Conservation (phyloP, 352 stramenopile species). For the Globisporangium viniferum region DNA sequence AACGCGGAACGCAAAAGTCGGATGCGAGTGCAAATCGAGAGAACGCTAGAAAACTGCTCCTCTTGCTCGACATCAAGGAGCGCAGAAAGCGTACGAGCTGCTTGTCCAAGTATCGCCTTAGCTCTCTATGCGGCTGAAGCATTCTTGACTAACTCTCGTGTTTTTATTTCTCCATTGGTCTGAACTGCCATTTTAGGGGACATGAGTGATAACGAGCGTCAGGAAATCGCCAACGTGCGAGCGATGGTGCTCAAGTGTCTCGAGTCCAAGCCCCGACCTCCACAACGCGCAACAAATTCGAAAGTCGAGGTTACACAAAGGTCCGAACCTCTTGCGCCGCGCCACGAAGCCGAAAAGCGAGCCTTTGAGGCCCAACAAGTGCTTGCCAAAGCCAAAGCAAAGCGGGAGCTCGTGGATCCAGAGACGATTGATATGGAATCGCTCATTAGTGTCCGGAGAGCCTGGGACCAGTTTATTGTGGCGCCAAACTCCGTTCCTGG, state of each 20-base stretch:
- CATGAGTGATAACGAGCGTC: conserved; percentile 8
- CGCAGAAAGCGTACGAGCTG: conserved; percentile 14
- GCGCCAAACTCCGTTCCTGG: conserved; percentile 14
- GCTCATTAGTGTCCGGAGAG: conserved; percentile 21
- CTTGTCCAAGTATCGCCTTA: too few species aligned
- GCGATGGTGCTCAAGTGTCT: conserved; percentile 6
- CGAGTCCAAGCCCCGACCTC: not conserved
- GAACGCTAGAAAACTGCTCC: conserved; percentile 20
- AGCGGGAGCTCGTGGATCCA: conserved; percentile 19
- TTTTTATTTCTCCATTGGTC: not conserved
- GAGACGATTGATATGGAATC: conserved; percentile 33
- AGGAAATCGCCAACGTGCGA: conserved; percentile 1
- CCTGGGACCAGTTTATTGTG: conserved; percentile 28
- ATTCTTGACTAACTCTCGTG: not conserved
- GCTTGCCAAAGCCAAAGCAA: not conserved
- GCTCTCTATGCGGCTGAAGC: not conserved
- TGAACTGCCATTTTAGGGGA: not conserved
- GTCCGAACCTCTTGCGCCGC: not conserved
- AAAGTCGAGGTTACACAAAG: not conserved
- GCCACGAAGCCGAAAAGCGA: not conserved
- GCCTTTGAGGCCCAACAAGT: not conserved
- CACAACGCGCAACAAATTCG: not conserved
- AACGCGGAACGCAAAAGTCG: not conserved
- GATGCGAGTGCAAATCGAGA: not conserved
- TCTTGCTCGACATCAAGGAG: conserved; percentile 19